These are phyloP conservation scores for Westerdykella ornata DNA, from an alignment of 2,329 filamentous ascomycete species.

Conservation along the genomic window DNA sequence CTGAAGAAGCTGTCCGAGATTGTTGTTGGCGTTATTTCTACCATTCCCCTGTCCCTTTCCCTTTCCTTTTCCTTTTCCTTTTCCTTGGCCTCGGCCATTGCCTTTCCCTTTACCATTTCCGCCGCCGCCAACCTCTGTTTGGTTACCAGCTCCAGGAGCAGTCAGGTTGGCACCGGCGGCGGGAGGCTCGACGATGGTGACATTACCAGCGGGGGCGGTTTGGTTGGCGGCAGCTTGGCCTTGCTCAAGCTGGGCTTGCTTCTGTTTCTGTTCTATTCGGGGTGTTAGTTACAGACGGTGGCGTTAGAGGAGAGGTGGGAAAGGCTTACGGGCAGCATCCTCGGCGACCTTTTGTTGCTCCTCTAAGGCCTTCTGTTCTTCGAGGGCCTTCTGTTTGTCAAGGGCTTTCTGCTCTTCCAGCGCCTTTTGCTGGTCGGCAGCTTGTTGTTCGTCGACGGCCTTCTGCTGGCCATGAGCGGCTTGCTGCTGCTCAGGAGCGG, in stretches of 20 bases:
- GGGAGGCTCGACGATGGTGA: slow-evolving; percentile 8
- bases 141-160: slow-evolving; percentile 4
- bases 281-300: too few relatives aligned
- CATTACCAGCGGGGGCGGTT: slow-evolving; percentile 4
- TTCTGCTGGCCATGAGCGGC: slow-evolving; percentile 5
- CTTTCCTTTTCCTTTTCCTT: slow-evolving; percentile 2
- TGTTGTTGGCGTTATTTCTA: not conserved
- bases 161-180: slow-evolving; percentile 6
- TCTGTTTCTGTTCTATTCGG: slow-evolving; percentile 2
- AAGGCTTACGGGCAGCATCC: slow-evolving; percentile 9
- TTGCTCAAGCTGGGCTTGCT: slow-evolving; percentile 1
- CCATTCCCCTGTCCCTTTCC: slow-evolving; percentile 6
- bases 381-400: slow-evolving; percentile 4
- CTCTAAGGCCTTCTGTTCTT: slow-evolving; percentile 4
- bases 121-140: slow-evolving; percentile 4
- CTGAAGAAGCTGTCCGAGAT: not conserved
- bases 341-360: slow-evolving; percentile 4
- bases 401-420: slow-evolving; percentile 2
- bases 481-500: not conserved
- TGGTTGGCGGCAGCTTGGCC: not conserved
- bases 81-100: slow-evolving; percentile 6
- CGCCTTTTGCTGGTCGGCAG: slow-evolving; percentile 1
- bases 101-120: slow-evolving; percentile 10
- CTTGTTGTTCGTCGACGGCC: slow-evolving; percentile 8
- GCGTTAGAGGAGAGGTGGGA: not conserved